Evolutionary conservation across 2,329 filamentous ascomycete genomes (phyloP), one percentile per base, ranked within the genome.

Genomic region (Aspergillus vadensis): DNA sequence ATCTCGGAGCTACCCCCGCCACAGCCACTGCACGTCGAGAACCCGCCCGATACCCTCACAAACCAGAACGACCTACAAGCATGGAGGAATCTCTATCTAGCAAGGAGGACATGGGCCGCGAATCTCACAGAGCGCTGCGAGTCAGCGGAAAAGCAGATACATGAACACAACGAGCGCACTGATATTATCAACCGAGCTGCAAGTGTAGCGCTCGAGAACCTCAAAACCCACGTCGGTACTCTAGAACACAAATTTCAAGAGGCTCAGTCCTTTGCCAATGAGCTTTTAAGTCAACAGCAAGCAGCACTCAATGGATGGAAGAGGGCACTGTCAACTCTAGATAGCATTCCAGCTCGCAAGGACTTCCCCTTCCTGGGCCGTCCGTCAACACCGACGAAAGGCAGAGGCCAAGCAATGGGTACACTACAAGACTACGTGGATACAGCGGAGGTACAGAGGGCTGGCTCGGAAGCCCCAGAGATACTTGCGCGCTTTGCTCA

Each of bases 51-150:
- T 75, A 89, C 87, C 44, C 89, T 96, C 67, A 83, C 88, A 47
- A 88, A 93, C 70, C 88, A 91, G 63, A 91, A 89, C 62, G 89
- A 92, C 63, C 82, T 97, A 58, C 83, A 88, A 70, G 89, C 92
- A 85, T 99, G 95, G 94, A 91, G 92, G 73, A 86, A 88, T 48
- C 82, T 98, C 21, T 97, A 95, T 81, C 89, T 88, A 74, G 85
- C 88, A 60, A 88, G 95, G 61, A 87, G 89, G 69, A 83, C 85
- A 67, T 99, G 95, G 95, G 90, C 92, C 0, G 79, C 88, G 56
- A 82, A 82, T 41, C 79, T 96, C 36, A 83, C 89, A 6, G 86
- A 88, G 25, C 87, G 89, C 66, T 94, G 91, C 68, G 82, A 82
- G 53, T 80, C 80, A 53, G 88, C 92, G 80, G 86, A 88, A 55